phyloP scores from a whole-genome alignment of 441 rosid genomes.

The Pelargonium citronellum region DNA sequence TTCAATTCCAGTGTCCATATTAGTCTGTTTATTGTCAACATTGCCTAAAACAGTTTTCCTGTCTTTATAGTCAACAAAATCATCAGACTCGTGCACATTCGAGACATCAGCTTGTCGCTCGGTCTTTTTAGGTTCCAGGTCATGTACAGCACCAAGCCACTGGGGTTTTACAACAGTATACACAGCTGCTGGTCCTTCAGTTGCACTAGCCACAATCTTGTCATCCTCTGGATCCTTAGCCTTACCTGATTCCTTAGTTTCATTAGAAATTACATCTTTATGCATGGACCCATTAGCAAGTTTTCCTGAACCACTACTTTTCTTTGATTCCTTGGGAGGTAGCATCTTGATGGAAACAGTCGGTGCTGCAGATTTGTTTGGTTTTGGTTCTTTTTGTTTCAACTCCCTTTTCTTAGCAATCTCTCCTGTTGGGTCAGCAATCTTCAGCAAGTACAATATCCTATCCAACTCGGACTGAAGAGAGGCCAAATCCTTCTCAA shows the following conservation, averaged over 20 bases:
- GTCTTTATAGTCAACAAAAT: constrained; percentile 82
- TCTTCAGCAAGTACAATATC: constrained; percentile 64
- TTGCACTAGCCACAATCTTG: constrained; percentile 29
- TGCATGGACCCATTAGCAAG: constrained; percentile 25
- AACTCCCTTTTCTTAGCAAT: constrained; percentile 58
- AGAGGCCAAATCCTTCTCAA: constrained; percentile 60
- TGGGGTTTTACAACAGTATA: constrained; percentile 65
- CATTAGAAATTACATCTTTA: constrained; percentile 30
- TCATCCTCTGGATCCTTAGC: constrained; percentile 34
- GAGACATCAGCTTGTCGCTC: constrained; percentile 30
- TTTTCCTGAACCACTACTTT: constrained; percentile 26
- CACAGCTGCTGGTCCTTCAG: constrained; percentile 37
- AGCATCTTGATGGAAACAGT: constrained; percentile 28
- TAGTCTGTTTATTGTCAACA: constrained; percentile 20
- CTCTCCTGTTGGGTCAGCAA: constrained; percentile 91
- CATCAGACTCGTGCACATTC: constrained; percentile 38
- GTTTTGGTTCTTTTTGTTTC: constrained; percentile 36
- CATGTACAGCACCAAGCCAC: constrained; percentile 87
- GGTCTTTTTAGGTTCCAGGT: constrained; percentile 39
- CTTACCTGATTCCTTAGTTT: constrained; percentile 23
- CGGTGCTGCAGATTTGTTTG: constrained; percentile 30
- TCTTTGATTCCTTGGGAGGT: constrained; percentile 32
- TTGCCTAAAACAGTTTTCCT: constrained; percentile 48
- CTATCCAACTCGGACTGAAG: constrained; percentile 73
- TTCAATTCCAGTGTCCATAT: constrained; percentile 41